Percentiles rank a stretch among this genome's conserved stretches.
These are phyloP conservation scores for Tetrahymena elliotti DNA, from an alignment of 73 alveolate species.

Conservation along the genomic window DNA sequence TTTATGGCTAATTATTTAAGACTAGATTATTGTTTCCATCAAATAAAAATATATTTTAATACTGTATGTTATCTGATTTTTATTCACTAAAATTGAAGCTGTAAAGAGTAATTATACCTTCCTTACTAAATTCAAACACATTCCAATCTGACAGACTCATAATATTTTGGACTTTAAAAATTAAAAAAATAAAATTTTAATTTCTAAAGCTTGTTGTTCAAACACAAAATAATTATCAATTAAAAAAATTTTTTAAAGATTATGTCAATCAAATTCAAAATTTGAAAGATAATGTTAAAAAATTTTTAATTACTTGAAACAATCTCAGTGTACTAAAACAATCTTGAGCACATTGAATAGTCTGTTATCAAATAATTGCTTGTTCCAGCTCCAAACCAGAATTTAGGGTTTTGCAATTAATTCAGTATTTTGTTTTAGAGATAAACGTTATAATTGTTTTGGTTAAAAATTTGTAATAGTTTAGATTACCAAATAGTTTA, in stretches of 20 bases:
- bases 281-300: neutral
- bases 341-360: neutral
- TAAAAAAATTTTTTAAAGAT: neutral
- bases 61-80: neutral
- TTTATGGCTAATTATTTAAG: neutral
- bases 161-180: neutral
- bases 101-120: neutral
- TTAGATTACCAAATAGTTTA: neutral
- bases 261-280: no score
- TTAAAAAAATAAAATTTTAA: no score
- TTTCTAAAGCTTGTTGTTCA: no score
- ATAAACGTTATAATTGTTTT: neutral
- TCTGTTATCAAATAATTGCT: neutral
- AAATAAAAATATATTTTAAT: neutral
- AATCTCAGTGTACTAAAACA: neutral
- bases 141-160: neutral
- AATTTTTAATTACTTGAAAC: neutral
- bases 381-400: neutral
- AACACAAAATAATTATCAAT: no score
- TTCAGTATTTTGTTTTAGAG: neutral
- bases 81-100: neutral
- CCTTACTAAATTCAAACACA: neutral
- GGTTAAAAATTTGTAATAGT: neutral
- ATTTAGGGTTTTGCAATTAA: neutral
- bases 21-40: neutral